These are phyloP conservation scores for Pyrus communis DNA, from an alignment of 306 rosid genomes.

Conservation along the genomic window DNA sequence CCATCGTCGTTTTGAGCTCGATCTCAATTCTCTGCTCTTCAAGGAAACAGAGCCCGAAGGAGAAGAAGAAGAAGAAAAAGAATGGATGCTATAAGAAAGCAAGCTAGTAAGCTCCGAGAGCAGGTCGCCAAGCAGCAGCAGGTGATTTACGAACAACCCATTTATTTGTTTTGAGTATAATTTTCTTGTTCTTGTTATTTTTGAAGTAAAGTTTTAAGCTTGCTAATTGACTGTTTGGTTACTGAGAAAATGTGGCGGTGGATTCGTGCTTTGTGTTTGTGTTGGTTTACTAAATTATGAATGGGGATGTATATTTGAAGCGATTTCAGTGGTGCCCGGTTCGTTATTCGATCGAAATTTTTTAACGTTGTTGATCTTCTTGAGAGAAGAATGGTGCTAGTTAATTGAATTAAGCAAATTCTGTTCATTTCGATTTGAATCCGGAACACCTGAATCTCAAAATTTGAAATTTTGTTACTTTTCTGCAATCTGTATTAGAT, in stretches of 20 bases:
- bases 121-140: constrained; percentile 95
- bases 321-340: background rate
- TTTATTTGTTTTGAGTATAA: background rate
- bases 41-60: background rate
- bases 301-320: background rate
- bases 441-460: background rate
- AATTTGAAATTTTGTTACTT: background rate
- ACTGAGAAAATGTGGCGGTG: background rate
- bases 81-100: constrained; percentile 81
- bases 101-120: constrained; percentile 79
- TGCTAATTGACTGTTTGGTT: background rate
- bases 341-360: background rate
- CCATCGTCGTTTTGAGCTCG: background rate
- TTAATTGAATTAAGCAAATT: background rate
- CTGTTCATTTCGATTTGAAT: background rate
- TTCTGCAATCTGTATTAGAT: background rate
- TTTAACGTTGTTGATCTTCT: background rate
- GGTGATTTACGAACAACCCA: constrained; percentile 17
- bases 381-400: background rate
- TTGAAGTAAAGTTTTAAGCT: background rate
- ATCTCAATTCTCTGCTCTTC: background rate
- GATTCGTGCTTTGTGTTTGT: background rate
- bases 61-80: background rate
- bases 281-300: background rate
- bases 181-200: background rate